Percentiles rank a stretch among this genome's conserved stretches.
These are phyloP conservation scores for Ascochyta rabiei DNA, from an alignment of 2,329 filamentous ascomycete species.

Conservation along the genomic window DNA sequence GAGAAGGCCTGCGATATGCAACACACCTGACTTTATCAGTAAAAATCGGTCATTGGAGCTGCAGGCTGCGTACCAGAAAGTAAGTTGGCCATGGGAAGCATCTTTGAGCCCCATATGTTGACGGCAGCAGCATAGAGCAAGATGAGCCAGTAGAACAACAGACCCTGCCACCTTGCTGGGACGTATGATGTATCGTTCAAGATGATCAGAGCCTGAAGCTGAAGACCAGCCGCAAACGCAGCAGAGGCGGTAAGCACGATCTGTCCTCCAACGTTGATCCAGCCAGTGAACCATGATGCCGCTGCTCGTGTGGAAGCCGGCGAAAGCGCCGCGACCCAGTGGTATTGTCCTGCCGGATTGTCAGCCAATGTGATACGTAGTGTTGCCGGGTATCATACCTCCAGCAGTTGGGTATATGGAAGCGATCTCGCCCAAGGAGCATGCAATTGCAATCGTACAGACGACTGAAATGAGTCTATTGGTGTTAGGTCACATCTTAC, in stretches of 20 bases:
- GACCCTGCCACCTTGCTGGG: slow-evolving; percentile 53
- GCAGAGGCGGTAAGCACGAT: slow-evolving; percentile 56
- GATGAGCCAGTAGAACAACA: slow-evolving; percentile 57
- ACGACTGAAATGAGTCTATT: slow-evolving; percentile 52
- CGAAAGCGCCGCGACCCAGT: slow-evolving; percentile 53
- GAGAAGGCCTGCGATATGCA: slow-evolving; percentile 25
- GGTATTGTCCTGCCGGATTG: slow-evolving; percentile 49
- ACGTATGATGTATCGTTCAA: slow-evolving; percentile 52
- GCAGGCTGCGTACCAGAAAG: slow-evolving; percentile 17
- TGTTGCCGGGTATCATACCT: slow-evolving; percentile 47
- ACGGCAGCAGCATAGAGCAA: slow-evolving; percentile 47
- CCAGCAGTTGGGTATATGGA: slow-evolving; percentile 75
- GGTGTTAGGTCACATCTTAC: neutral
- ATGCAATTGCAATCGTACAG: slow-evolving; percentile 69
- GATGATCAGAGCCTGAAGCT: slow-evolving; percentile 53
- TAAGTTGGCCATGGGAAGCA: slow-evolving; percentile 49
- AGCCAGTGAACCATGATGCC: slow-evolving; percentile 49
- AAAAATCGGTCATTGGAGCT: no score
- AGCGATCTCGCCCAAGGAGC: slow-evolving; percentile 72
- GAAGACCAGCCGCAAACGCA: slow-evolving; percentile 55
- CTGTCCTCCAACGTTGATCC: slow-evolving; percentile 56
- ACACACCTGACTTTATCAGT: slow-evolving; percentile 12
- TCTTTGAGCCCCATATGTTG: slow-evolving; percentile 52
- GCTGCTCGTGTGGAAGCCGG: slow-evolving; percentile 42
- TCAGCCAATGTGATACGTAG: neutral